Evolutionary conservation across 1,284 basidiomycete species (phyloP).

Genomic region (Cronartium quercuum): DNA sequence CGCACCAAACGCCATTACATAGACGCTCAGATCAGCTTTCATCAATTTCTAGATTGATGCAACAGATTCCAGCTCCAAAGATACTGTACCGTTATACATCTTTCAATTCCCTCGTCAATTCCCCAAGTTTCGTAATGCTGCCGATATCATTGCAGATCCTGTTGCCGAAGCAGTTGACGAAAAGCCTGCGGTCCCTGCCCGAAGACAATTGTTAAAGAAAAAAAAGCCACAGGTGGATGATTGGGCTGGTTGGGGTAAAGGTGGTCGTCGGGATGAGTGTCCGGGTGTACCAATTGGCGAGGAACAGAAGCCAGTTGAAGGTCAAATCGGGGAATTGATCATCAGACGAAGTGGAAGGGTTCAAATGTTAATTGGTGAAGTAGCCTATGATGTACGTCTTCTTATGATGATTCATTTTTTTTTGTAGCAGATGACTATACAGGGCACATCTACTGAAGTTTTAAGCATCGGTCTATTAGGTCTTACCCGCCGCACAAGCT

Average conservation of each 20-base stretch:
- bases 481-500: conserved; percentile 16
- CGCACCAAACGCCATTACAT: background rate
- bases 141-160: background rate
- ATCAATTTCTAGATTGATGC: background rate
- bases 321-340: conserved; percentile 26
- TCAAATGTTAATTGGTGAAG: conserved; percentile 31
- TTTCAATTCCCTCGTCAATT: conserved; percentile 35
- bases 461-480: background rate
- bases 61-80: background rate
- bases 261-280: conserved; percentile 5
- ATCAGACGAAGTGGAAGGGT: conserved; percentile 21
- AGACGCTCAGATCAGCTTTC: background rate
- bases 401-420: background rate
- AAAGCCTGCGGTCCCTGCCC: background rate
- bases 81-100: background rate
- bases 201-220: conserved; percentile 14
- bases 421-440: background rate
- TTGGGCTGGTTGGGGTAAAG: conserved; percentile 36
- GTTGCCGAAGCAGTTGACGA: background rate
- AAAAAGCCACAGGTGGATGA: conserved; percentile 32
- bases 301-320: background rate
- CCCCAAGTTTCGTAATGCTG: conserved; percentile 11
- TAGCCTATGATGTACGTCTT: conserved; percentile 17
- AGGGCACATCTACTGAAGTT: background rate
- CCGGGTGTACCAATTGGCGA: conserved; percentile 13